Percentiles rank a stretch among this genome's conserved stretches.
Conservation (phyloP, 345 rosid species). For the Linum tenue region DNA sequence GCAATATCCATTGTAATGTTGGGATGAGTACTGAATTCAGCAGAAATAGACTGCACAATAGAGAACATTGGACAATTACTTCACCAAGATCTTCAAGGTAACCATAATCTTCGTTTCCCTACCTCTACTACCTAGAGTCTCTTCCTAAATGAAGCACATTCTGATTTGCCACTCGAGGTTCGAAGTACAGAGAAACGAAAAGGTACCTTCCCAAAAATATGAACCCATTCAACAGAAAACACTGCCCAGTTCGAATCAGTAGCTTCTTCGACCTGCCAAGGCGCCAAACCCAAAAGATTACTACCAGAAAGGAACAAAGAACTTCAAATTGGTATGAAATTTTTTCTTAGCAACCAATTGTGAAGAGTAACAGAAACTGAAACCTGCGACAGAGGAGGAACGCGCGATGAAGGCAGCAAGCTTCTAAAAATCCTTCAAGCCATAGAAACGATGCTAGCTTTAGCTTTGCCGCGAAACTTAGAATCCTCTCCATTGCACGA, state of each 20-base stretch:
- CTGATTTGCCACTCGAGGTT: neutral
- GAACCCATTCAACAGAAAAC: slow-evolving; percentile 84
- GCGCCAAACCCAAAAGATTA: neutral
- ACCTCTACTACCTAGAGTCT: neutral
- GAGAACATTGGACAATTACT: slow-evolving; percentile 4
- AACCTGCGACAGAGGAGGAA: slow-evolving; percentile 62
- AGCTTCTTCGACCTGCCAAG: slow-evolving; percentile 63
- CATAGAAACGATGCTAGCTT: slow-evolving; percentile 54
- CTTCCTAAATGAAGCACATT: neutral
- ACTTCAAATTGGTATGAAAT: neutral
- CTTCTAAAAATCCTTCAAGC: slow-evolving; percentile 76
- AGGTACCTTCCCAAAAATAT: slow-evolving; percentile 82
- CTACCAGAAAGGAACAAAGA: neutral
- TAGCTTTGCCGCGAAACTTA: slow-evolving; percentile 23
- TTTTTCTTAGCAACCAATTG: neutral
- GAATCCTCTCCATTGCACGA: neutral
- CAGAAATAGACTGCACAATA: slow-evolving; percentile 47
- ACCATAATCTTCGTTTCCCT: neutral
- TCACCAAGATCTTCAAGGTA: neutral
- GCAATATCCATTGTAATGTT: slow-evolving; percentile 62
- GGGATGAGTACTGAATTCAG: slow-evolving; percentile 61
- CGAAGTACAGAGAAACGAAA: slow-evolving; percentile 1
- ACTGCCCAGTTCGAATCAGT: slow-evolving; percentile 74
- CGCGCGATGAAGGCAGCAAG: slow-evolving; percentile 88
- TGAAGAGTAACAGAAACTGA: neutral